Base-by-base conservation (phyloP, 805 yeast species). In the Zygosaccharomyces siamensis region DNA sequence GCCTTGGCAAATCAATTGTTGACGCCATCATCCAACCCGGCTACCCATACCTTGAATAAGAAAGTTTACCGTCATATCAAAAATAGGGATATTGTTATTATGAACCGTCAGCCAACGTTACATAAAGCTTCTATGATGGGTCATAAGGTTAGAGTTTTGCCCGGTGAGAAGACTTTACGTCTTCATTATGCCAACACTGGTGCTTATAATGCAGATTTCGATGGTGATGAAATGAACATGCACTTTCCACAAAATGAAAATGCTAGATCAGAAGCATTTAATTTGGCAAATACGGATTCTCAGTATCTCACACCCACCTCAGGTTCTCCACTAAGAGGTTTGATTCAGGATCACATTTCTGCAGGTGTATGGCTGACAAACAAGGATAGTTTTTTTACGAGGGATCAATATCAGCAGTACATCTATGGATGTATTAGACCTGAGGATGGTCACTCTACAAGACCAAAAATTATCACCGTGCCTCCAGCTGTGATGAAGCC, bases 61-160 rank as follows among this genome's bases (percentile, higher is more conserved):
- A 93, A 93, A 71, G 99, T 93, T 36, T 85, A 76, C 69, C 83
- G 99, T 66, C 99, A 93, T 67, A 88, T 93, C 66, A 84, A 85
- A 54, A 92, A 95, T 72, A 84, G 89, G 56, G 99, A 95, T 70
- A 90, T 93, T 51, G 98, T 95, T 43, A 69, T 95, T 36, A 93
- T 95, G 98, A 93, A 93, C 73, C 90, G 99, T 75, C 99, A 93
- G 74, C 99, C 99, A 42, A 92, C 99, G 12, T 78, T 93, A 67
- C 99, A 93, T 74, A 93, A 93, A 73, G 99, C 99, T 41, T 95
- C 99, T 26, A 93, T 93, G 97, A 93, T 93, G 99, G 99, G 99
- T 58, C 99, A 93, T 72, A 87, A 84, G 65, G 99, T 93, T 39
- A 81, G 97, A 62, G 99, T 93, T 28, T 76, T 93, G 59, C 99